Conservation (phyloP, 495 filamentous ascomycete species). For the Mytilinidion resinicola region DNA sequence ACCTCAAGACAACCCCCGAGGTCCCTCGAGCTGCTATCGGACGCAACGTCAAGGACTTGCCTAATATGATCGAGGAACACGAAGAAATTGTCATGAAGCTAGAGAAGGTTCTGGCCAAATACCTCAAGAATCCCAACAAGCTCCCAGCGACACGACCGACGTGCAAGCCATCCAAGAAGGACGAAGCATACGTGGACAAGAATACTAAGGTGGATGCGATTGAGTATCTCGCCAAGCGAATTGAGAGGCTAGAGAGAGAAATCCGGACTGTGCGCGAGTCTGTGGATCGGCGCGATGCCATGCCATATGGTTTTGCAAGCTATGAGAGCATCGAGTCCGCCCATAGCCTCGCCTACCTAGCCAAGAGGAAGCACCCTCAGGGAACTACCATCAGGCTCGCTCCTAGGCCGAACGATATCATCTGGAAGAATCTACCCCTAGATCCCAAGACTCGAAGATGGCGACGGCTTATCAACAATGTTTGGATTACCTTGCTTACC, state of each 20-base stretch:
- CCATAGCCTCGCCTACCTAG: conserved; percentile 76
- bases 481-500: conserved; percentile 78
- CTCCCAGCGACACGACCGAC: conserved; percentile 73
- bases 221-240: conserved; percentile 81
- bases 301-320: conserved; percentile 90
- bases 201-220: conserved; percentile 81
- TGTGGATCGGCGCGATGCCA: conserved; percentile 78
- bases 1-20: conserved; percentile 64
- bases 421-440: conserved; percentile 88
- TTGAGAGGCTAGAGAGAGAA: conserved; percentile 71
- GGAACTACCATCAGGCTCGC: conserved; percentile 75
- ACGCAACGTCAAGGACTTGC: conserved; percentile 84
- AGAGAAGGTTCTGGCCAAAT: conserved; percentile 78
- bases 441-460: conserved; percentile 58
- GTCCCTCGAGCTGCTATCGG: conserved; percentile 77
- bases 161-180: conserved; percentile 68
- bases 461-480: conserved; percentile 67
- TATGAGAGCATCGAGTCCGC: conserved; percentile 83
- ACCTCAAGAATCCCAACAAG: conserved; percentile 77
- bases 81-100: conserved; percentile 71
- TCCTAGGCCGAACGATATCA: conserved; percentile 82
- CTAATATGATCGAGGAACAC: conserved; percentile 77
- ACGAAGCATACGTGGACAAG: conserved; percentile 55
- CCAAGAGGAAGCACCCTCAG: conserved; percentile 71
- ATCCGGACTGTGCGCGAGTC: conserved; percentile 75